Base-by-base conservation (phyloP, 2,329 filamentous ascomycete genomes). In the Leptographium flavum region DNA sequence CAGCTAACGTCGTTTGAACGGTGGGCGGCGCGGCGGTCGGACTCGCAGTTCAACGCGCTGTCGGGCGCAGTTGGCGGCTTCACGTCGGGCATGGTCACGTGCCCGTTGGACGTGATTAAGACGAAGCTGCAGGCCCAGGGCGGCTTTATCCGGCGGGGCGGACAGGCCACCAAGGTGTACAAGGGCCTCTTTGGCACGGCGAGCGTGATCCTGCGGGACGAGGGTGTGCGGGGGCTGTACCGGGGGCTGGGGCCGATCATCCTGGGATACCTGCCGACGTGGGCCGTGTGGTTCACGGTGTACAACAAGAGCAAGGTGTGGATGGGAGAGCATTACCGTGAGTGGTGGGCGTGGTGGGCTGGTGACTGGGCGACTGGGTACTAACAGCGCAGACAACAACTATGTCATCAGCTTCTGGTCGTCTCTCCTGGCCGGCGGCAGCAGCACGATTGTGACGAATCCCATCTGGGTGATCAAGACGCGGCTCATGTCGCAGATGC, bases 391-490 rank as follows among this genome's bases (percentile, higher is more conserved):
- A 85, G 83, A 80, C 49, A 90, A 86, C 58, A 77, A 76, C 57
- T 81, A 85, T 66, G 60, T 87, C 38, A 76, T 90, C 56, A 87
- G 86, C 58, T 82, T 92, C 53, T 88, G 84, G 69, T 92, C 92
- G 21, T 94, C 92, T 10, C 77, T 98, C 49, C 75, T 87, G 46
- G 92, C 90, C 22, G 92, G 92, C 44, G 87, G 80, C 49, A 94
- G 84, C 66, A 95, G 88, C 53, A 98, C 92, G 4, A 73, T 96
- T 51, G 83, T 82, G 50, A 98, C 92, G 22, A 98, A 96, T 62
- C 92, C 92, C 1, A 98, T 98, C 49, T 98, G 92, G 92, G 92
- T 98, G 32, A 94, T 98, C 67, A 98, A 98, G 66, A 98, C 92
- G 41, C 76, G 92, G 53, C 75, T 98, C 55, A 96, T 96, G 92